Evolutionary conservation across 371 early-diverging fungal species (phyloP), one percentile per base, ranked within the genome.

Genomic region (Mucor plumbeus): DNA sequence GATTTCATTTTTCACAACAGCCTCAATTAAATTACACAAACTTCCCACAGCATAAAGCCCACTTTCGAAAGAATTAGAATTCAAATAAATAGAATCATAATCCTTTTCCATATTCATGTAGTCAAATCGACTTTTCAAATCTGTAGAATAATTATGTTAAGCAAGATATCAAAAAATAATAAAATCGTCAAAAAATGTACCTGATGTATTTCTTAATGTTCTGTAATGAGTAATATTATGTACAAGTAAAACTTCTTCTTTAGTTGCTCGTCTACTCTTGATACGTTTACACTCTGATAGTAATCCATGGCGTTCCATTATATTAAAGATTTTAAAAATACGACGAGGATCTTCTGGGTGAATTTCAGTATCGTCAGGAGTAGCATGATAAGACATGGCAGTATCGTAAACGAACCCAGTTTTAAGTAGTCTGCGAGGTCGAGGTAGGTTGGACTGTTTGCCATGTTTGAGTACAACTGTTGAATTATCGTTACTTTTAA

Each of bases 331-430:
- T 47, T 79, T 79, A 65, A 82, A 85, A 10, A 90, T 90, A 17
- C 93, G 86, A 10, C 83, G 74, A 5, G 93, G 93, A 61, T 89
- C 88, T 61, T 94, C 94, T 0, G 92, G 92, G 60, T 92, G 92
- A 7, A 83, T 79, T 35, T 85, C 85, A 60, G 83, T 80, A 1
- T 76, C 76, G 44, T 87, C 83, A 36, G 78, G 80, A 41, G 68
- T 74, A 15, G 66, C 69, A 64, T 90, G 88, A 59, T 85, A 87
- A 55, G 81, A 85, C 89, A 91, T 89, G 56, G 84, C 73, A 7
- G 87, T 82, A 68, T 91, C 92, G 67, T 88, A 91, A 0, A 89
- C 88, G 64, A 83, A 85, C 26, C 88, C 88, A 21, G 88, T 85
- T 44, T 65, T 70, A 5, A 75, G 61, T n/a, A 50, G 60, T 38